phyloP scores from a whole-genome alignment of 2,329 filamentous ascomycete species.

The Fusarium circinatum region DNA sequence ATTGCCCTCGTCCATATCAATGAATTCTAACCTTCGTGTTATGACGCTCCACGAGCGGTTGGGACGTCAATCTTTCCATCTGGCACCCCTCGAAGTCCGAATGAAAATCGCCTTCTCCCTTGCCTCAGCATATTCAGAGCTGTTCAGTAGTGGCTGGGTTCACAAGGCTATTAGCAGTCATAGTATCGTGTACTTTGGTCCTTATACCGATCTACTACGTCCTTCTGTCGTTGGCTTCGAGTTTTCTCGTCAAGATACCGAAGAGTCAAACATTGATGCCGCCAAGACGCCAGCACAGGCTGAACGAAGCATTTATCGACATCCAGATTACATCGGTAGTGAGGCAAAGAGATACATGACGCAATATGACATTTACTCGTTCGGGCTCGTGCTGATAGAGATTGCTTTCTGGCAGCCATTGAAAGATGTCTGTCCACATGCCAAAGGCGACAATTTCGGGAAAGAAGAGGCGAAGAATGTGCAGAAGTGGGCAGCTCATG shows the following conservation, averaged over 20 bases:
- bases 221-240: neutral
- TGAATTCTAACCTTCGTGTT: rapidly evolving
- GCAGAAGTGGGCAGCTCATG: rapidly evolving
- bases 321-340: neutral
- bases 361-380: neutral
- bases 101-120: neutral
- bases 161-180: neutral
- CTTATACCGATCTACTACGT: rapidly evolving
- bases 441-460: rapidly evolving
- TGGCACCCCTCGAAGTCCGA: neutral
- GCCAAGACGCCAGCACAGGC: neutral
- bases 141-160: neutral
- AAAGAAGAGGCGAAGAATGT: neutral
- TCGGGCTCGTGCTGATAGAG: neutral
- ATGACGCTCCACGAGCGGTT: neutral
- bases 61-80: neutral
- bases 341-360: neutral
- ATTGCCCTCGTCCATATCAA: neutral
- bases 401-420: neutral
- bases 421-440: neutral
- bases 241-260: neutral
- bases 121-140: neutral
- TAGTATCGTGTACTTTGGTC: neutral
- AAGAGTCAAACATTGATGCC: neutral
- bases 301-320: neutral